Conservation (phyloP, 768 basidiomycete genomes). For the Tricholoma saponaceum region DNA sequence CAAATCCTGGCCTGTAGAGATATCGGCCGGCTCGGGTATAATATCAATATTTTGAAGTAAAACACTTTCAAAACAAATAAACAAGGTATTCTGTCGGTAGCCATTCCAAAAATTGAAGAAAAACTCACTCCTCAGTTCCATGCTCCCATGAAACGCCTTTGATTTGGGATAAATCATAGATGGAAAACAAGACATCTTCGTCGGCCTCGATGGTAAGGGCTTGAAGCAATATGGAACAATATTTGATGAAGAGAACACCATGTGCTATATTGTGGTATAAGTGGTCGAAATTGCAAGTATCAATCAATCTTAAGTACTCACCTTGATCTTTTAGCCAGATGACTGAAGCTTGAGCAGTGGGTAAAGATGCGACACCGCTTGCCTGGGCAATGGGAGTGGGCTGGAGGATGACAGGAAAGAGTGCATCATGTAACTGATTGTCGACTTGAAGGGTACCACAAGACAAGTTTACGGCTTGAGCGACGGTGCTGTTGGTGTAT, state of each 20-base stretch:
- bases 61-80: constrained; percentile 38
- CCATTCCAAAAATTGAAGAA: not conserved
- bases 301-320: constrained; percentile 24
- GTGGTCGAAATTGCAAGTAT: not conserved
- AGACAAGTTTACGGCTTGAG: constrained; percentile 76
- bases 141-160: constrained; percentile 90
- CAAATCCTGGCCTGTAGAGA: constrained; percentile 69
- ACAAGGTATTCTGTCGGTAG: not conserved
- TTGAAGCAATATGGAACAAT: constrained; percentile 90
- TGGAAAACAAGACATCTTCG: constrained; percentile 90
- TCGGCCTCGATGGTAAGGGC: constrained; percentile 95
- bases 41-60: constrained; percentile 67
- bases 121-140: constrained; percentile 67
- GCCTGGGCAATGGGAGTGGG: constrained; percentile 83
- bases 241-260: constrained; percentile 97
- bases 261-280: constrained; percentile 56
- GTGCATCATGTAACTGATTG: constrained; percentile 94
- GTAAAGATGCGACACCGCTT: constrained; percentile 73
- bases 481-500: constrained; percentile 73
- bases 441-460: constrained; percentile 92
- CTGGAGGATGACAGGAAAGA: constrained; percentile 93
- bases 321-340: constrained; percentile 94
- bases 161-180: constrained; percentile 90
- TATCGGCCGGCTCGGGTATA: constrained; percentile 67
- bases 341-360: constrained; percentile 84